Evolutionary conservation across 495 filamentous ascomycete genomes (phyloP), one percentile per base, ranked within the genome.

Genomic region (Chaetomium tenue): DNA sequence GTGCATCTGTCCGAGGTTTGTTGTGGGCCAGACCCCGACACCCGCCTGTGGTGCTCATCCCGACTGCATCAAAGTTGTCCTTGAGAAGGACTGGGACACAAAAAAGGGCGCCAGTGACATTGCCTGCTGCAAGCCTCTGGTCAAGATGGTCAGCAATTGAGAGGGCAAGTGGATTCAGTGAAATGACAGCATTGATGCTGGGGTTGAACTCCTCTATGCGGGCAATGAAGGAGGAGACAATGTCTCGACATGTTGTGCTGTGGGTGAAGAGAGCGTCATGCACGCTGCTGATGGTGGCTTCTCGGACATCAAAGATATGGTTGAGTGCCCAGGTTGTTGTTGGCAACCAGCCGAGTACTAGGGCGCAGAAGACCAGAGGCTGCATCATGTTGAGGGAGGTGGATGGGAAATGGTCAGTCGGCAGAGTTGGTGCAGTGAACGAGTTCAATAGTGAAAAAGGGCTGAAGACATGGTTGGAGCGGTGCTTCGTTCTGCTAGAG

Each of bases 61-160:
- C 78, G 0, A 60, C 39, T 0, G 83, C 84, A 57, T 85, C 80
- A 61, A 79, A 87, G 64, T 87, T 89, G 68, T 89, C 86, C 72
- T 89, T 89, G 7, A 90, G 70, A 12, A 89, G 66, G 2, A 87
- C 63, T 1, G 87, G 86, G 13, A 90, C 76, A 70, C 85, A 84
- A 66, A 86, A 80, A 0, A 86, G 71, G 5, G 77, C 65, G 6
- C 79, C 79, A 6, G 77, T 74, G 7, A 68, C 68, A 66, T 84
- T 82, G 15, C 81, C 79, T 20, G 72, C 59, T 6, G 75, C 70
- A 15, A 86, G 72, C 40, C 63, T 63, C 0, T 47, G 26, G 64
- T 88, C 86, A 30, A 84, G 68, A 25, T 75, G 54, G 26, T 81
- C 74, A 4, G 87, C 87, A 22, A 71, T 66, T 5, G 62, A 52